A percentile compares a stretch with the other conserved stretches of the same genome.
phyloP scores from a whole-genome alignment of 2,329 filamentous ascomycete species.

The Colletotrichum brevisporum region DNA sequence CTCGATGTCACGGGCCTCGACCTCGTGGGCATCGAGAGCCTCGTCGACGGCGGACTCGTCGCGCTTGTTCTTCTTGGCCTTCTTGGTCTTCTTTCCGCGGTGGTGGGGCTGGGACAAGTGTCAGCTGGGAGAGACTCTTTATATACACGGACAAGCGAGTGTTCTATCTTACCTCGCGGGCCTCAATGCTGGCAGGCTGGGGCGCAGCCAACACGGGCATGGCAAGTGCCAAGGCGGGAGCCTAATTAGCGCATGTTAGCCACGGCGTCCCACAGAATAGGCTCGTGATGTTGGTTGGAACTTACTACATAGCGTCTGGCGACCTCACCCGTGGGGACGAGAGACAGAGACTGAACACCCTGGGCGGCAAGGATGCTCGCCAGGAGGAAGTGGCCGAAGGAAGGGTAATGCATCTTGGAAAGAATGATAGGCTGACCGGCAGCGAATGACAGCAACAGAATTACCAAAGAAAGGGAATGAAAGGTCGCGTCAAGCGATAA shows the following conservation, averaged over 20 bases:
- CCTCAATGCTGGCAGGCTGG: constrained; percentile 26
- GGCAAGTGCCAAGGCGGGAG: constrained; percentile 39
- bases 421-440: constrained; percentile 39
- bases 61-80: constrained; percentile 33
- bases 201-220: constrained; percentile 32
- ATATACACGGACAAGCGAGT: neutral
- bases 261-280: constrained; percentile 12
- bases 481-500: constrained; percentile 39
- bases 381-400: constrained; percentile 38
- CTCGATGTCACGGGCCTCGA: constrained; percentile 36
- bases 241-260: constrained; percentile 22
- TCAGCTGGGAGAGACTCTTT: neutral
- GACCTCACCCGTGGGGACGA: constrained; percentile 30
- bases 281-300: constrained; percentile 11
- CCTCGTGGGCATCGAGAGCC: constrained; percentile 6
- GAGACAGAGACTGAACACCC: constrained; percentile 32
- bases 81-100: constrained; percentile 37
- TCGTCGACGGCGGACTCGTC: neutral
- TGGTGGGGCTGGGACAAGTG: constrained; percentile 25
- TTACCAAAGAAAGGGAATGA: constrained; percentile 30
- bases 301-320: constrained; percentile 38
- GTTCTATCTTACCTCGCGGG: constrained; percentile 34
- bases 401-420: constrained; percentile 41
- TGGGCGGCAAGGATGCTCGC: constrained; percentile 39
- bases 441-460: constrained; percentile 40